Conservation (phyloP, 208 protist species). For the Wallacemonas collosoma region DNA sequence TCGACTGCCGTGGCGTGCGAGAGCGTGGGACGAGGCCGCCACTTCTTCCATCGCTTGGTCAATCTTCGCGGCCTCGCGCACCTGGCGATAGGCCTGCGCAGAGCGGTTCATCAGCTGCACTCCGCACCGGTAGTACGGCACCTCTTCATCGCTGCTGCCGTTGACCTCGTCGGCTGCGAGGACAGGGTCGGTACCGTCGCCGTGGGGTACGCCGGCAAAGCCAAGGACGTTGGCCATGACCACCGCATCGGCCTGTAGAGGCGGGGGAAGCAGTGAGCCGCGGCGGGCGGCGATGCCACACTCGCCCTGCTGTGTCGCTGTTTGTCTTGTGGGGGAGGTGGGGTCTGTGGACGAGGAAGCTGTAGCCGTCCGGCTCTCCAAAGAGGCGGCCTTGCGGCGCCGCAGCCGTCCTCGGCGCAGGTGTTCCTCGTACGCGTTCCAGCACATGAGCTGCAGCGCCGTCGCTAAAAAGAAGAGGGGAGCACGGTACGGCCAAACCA, state of each 20-base stretch:
- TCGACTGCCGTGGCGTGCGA: neutral
- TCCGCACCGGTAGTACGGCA: constrained; percentile 43
- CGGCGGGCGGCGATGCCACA: neutral
- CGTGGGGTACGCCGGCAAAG: neutral
- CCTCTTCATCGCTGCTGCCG: neutral
- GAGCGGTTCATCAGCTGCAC: constrained; percentile 53
- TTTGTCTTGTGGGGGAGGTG: too few species aligned
- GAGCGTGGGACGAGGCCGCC: neutral
- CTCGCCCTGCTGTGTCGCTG: too few species aligned
- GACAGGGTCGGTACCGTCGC: neutral
- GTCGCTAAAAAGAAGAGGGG: constrained; percentile 75
- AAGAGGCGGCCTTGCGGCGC: neutral
- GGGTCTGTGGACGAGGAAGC: too few species aligned
- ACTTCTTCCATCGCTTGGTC: constrained; percentile 48
- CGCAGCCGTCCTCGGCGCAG: neutral
- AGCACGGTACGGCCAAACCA: constrained; percentile 47
- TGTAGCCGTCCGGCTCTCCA: too few species aligned
- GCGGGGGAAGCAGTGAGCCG: constrained; percentile 5
- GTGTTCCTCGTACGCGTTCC: constrained; percentile 70
- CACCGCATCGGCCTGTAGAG: constrained; percentile 9
- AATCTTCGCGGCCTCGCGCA: constrained; percentile 63
- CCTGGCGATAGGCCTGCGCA: constrained; percentile 56
- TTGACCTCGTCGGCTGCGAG: too few species aligned
- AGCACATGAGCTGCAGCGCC: constrained; percentile 81
- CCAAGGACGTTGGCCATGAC: neutral